These are phyloP conservation scores for Nothophaeocryptopus gaeumannii DNA, from an alignment of 2,329 filamentous ascomycete genomes.

Conservation along the genomic window DNA sequence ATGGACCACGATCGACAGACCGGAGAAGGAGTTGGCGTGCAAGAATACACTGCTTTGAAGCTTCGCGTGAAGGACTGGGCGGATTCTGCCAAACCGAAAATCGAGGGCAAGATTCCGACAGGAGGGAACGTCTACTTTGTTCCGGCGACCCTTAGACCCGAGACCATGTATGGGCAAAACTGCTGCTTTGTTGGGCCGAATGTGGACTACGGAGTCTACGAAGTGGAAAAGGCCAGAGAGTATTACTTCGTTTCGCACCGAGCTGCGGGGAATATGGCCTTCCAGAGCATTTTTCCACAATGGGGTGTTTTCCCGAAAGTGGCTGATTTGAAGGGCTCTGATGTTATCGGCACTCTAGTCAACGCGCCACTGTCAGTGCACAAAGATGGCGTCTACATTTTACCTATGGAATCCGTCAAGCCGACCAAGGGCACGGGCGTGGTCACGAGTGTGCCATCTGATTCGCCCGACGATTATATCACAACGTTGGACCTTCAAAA, in stretches of 20 bases:
- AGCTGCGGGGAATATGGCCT: constrained; percentile 90
- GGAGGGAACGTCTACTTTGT: constrained; percentile 82
- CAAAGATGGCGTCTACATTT: constrained; percentile 76
- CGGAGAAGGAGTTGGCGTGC: constrained; percentile 77
- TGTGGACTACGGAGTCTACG: constrained; percentile 85
- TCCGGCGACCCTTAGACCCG: constrained; percentile 85
- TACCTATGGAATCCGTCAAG: constrained; percentile 93
- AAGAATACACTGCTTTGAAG: constrained; percentile 92
- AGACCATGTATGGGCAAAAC: constrained; percentile 98
- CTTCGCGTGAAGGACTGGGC: constrained; percentile 89
- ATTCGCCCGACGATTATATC: constrained; percentile 92
- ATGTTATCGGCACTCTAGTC: constrained; percentile 83
- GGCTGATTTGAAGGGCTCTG: constrained; percentile 70
- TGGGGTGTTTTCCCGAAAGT: constrained; percentile 74
- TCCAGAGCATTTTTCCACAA: constrained; percentile 78
- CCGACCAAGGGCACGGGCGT: constrained; percentile 94
- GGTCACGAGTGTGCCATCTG: constrained; percentile 91
- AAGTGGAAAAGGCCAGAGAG: constrained; percentile 58
- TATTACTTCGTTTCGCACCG: constrained; percentile 82
- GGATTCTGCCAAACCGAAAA: constrained; percentile 64
- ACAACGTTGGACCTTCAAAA: constrained; percentile 84
- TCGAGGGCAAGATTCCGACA: constrained; percentile 75
- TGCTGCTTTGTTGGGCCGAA: constrained; percentile 93
- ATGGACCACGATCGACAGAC: constrained; percentile 82
- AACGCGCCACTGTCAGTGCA: constrained; percentile 86